Base-by-base conservation (phyloP, 2,329 filamentous ascomycete species). In the Cladosporium sp. region DNA sequence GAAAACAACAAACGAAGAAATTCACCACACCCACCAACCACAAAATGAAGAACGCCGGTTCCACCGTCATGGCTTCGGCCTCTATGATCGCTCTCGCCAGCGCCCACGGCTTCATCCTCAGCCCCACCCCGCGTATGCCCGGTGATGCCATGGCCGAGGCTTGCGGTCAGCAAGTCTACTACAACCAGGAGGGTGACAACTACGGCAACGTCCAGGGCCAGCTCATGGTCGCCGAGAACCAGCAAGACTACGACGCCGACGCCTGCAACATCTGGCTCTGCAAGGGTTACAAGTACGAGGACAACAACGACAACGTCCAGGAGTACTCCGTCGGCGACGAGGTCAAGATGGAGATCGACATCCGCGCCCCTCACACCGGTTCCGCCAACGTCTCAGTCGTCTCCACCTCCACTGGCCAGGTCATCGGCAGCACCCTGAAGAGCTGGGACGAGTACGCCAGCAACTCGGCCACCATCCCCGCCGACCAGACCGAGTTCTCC, bases 331-430 rank as follows among this genome's bases (percentile, higher is more conserved):
- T 73, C n/a, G 76, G 77, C 53, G 66, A 79, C 63, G 64, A 63
- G 30, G 67, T 80, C 24, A 58, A 66, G 24, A 68, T 79, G 56
- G 66, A 56, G 29, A 71, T 78, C 58, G 69, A 74, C 54, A 73
- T 79, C 61, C 68, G 67, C 34, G 76, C 76, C 36, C 78, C 77
- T 19, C 79, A 82, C 67, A 75, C 73, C 12, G 79, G 79, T 52
- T 64, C 65, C 11, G 78, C 78, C 58, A 84, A 84, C 64, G 78
- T 84, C 34, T 80, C 76, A 15, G 73, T 84, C 43, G 73, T 85
- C 57, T 68, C 70, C 32, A 73, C 72, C 56, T 77, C 82, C 68
- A 69, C 63, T 20, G 43, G 37, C 38, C 56, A 36, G 17, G 64
- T 80, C 53, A 71, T 84, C 20, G 80, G 79, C 29, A 53, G 66